phyloP scores from a whole-genome alignment of 441 rosid species.

The Gossypium trilobum region DNA sequence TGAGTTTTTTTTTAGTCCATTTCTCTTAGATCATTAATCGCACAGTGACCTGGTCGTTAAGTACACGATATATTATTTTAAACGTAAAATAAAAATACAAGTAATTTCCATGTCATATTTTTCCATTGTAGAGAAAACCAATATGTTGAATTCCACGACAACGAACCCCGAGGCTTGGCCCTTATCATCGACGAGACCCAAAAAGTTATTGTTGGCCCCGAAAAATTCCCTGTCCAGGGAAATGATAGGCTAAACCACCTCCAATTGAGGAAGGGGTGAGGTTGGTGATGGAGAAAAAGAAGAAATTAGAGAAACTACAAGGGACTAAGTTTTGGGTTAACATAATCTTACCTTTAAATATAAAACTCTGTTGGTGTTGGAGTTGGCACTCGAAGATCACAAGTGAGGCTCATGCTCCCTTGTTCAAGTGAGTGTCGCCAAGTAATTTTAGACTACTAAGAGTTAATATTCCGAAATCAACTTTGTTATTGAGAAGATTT shows the following conservation, averaged over 20 bases:
- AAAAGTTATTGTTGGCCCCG: no score
- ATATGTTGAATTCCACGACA: not conserved
- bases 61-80: no score
- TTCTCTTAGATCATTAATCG: no score
- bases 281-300: not conserved
- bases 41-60: no score
- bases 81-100: no score
- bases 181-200: not conserved
- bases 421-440: conserved; percentile 44
- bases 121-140: no score
- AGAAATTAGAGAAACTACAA: not conserved
- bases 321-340: not conserved
- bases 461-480: not conserved
- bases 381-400: conserved; percentile 76
- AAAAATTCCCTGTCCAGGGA: no score
- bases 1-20: no score
- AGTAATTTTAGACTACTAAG: not conserved
- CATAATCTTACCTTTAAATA: conserved; percentile 53
- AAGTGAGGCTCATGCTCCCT: conserved; percentile 70
- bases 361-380: conserved; percentile 66
- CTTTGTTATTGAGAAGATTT: not conserved
- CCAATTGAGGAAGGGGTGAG: not conserved
- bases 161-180: not conserved
- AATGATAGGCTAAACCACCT: no score
- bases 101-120: no score